Percentiles rank a stretch among this genome's conserved stretches.
Conservation (phyloP, 148 eudicot species). For the Amaranthus cruentus region DNA sequence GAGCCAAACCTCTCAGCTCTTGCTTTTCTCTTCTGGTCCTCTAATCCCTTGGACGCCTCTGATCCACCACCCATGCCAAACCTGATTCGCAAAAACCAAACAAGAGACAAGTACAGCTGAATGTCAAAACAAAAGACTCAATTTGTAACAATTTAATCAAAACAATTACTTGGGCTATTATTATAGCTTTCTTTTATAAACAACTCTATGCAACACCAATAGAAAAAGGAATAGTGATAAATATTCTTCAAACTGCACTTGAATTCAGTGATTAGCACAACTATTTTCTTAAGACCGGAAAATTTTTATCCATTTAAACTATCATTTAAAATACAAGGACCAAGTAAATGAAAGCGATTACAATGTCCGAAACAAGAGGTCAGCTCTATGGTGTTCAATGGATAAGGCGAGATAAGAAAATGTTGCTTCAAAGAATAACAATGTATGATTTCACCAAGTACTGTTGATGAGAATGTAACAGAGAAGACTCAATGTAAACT, state of each 20-base stretch:
- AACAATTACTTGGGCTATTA: neutral
- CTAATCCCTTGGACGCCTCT: slow-evolving; percentile 51
- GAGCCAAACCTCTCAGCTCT: slow-evolving; percentile 83
- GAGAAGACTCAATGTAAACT: too few relatives aligned
- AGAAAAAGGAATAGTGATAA: too few relatives aligned
- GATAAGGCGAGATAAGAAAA: too few relatives aligned
- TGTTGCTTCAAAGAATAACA: too few relatives aligned
- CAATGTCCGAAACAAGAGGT: too few relatives aligned
- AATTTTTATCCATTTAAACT: neutral
- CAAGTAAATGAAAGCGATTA: too few relatives aligned
- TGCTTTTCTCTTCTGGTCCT: slow-evolving; percentile 88
- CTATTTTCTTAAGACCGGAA: neutral
- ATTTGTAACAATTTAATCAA: neutral
- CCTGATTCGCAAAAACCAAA: slow-evolving; percentile 34
- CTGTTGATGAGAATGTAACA: too few relatives aligned
- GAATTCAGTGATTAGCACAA: neutral
- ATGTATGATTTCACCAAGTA: too few relatives aligned
- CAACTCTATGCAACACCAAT: too few relatives aligned
- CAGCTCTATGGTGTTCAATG: too few relatives aligned
- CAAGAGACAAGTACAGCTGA: neutral
- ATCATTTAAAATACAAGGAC: neutral
- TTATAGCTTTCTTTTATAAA: too few relatives aligned
- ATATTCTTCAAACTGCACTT: too few relatives aligned
- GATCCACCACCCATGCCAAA: slow-evolving; percentile 56
- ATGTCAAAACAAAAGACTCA: neutral